Evolutionary conservation across 164 flowering plant species (phyloP), one percentile per base, ranked within the genome.

Genomic region (Warburgia ugandensis): DNA sequence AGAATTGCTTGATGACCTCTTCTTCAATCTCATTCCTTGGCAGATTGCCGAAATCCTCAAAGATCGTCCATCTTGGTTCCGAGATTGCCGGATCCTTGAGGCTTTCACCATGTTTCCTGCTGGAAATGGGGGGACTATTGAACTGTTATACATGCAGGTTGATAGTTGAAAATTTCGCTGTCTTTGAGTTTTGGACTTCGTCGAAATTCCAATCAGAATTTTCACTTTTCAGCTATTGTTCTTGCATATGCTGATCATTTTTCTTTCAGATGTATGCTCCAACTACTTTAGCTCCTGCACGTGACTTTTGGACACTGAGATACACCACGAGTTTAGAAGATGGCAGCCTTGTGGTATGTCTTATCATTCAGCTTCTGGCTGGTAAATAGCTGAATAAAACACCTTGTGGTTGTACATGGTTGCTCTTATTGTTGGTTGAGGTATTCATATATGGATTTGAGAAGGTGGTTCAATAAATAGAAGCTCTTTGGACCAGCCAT

Each of bases 21-120:
- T 17, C 10, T 44, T 28, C 47, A 21, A 29, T 29, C 2, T 47
- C 25, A 14, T 49, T 27, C 28, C 22, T 61, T 60, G 29, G 54
- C 73, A 91, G 98, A 83, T 91, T 71, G 88, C 78, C 26, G 98
- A 85, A 72, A 83, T 91, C 72, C 86, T 91, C 27, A 91, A 87
- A 77, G 98, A 87, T 75, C 96, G 96, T 54, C 81, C 81, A 60
- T 75, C 84, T 67, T 91, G 98, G 97, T 91, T 81, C 68, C 92
- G 90, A 37, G 96, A 91, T 53, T 91, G 97, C 63, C 85, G 97
- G 75, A 87, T 68, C 78, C 84, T 79, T 47, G 94, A 91, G 64
- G 81, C 87, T 53, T 78, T 75, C 64, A 81, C 88, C 14, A 72
- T 79, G 78, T 75, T 83, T 59, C 88, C 94, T 22, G 78, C 95